A percentile compares a stretch with the other conserved stretches of the same genome.
Conservation (phyloP, 108 stramenopile species). For the Nannochloropsis gaditana region DNA sequence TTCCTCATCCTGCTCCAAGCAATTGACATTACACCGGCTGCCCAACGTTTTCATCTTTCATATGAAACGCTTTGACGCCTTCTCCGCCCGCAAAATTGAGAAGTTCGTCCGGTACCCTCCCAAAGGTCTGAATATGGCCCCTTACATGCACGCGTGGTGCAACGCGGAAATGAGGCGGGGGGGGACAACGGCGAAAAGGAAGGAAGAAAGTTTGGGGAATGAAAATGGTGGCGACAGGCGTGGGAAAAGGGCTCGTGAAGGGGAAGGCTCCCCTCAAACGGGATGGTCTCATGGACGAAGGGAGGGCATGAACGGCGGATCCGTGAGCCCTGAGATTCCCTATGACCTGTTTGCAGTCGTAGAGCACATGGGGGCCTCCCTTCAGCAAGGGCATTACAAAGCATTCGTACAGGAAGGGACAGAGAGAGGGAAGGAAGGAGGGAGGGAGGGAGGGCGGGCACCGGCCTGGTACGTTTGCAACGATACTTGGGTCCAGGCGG, state of each 20-base stretch:
- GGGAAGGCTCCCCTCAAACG: not conserved
- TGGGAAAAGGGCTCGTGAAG: not conserved
- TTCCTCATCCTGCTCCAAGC: slow-evolving; percentile 38
- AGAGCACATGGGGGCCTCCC: slow-evolving; percentile 37
- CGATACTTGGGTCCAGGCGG: slow-evolving; percentile 44
- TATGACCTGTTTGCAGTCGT: slow-evolving; percentile 50
- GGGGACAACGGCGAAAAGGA: not conserved
- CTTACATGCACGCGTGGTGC: slow-evolving; percentile 20
- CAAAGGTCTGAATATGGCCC: slow-evolving; percentile 41
- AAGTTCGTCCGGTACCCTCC: slow-evolving; percentile 42
- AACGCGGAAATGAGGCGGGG: not conserved
- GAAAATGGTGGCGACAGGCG: not conserved
- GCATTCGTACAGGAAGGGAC: slow-evolving; percentile 36
- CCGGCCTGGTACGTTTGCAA: slow-evolving; percentile 43
- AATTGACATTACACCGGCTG: slow-evolving; percentile 44
- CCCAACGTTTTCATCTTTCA: slow-evolving; percentile 45
- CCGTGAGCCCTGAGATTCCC: slow-evolving; percentile 25
- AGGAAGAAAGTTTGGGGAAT: not conserved
- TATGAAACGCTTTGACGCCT: slow-evolving; percentile 45
- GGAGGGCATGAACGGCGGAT: not conserved
- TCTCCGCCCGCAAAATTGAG: slow-evolving; percentile 38
- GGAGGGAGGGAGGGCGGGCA: not conserved
- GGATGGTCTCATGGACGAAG: not conserved
- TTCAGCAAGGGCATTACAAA: slow-evolving; percentile 45
- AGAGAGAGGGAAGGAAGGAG: not conserved